Evolutionary conservation across 331 rosid species (phyloP).

Genomic region (Erythrophleum ivorense): DNA sequence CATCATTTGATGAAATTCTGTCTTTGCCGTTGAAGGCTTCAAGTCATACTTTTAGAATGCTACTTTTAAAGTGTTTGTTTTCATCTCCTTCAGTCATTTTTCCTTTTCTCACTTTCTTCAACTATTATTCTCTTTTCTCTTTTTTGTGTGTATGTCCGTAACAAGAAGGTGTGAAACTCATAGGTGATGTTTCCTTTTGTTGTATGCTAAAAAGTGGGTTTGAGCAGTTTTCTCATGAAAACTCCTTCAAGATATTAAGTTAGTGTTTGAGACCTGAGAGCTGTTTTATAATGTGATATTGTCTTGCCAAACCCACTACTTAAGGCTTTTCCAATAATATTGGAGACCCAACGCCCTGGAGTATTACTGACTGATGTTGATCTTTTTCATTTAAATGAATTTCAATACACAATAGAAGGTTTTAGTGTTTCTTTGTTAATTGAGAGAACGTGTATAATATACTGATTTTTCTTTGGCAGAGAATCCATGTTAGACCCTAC

Average conservation of each 20-base stretch:
- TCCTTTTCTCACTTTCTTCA: background rate
- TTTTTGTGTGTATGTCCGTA: background rate
- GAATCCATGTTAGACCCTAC: constrained; percentile 72
- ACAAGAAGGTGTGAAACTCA: background rate
- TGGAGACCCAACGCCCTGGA: background rate
- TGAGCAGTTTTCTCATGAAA: background rate
- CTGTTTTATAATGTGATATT: background rate
- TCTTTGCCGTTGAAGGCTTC: background rate
- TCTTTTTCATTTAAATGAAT: background rate
- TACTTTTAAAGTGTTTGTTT: background rate
- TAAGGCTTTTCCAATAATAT: background rate
- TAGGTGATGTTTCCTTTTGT: background rate
- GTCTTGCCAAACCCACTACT: background rate
- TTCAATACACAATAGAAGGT: background rate
- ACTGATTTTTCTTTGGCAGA: constrained; percentile 40
- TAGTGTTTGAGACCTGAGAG: background rate
- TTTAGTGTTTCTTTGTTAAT: background rate
- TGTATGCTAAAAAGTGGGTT: background rate
- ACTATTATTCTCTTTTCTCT: background rate
- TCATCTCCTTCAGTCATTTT: constrained; percentile 11
- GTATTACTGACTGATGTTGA: background rate
- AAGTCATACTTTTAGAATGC: background rate
- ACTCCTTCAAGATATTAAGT: background rate
- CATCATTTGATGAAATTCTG: constrained; percentile 1
- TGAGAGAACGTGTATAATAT: background rate